A percentile compares a stretch with the other conserved stretches of the same genome.
Conservation (phyloP, 129 eudicot genomes). For the Apium graveolens region DNA sequence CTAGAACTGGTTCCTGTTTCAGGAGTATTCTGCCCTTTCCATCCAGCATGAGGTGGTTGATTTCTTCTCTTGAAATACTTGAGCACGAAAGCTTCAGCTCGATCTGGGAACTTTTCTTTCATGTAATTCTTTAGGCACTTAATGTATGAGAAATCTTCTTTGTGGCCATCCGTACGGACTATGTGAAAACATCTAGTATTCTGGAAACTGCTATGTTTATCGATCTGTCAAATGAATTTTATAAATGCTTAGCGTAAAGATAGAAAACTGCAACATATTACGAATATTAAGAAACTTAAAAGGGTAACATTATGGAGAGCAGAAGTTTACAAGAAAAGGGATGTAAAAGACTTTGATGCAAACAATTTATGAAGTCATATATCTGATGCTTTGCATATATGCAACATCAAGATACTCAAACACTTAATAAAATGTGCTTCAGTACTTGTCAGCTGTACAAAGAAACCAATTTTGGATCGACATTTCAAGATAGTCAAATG, state of each 20-base stretch:
- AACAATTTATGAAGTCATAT: no score
- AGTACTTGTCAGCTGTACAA: not conserved
- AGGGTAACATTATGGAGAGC: not conserved
- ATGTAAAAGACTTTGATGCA: not conserved
- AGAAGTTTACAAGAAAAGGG: not conserved
- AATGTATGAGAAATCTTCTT: constrained; percentile 63
- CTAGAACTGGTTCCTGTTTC: not conserved
- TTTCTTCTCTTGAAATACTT: constrained; percentile 42
- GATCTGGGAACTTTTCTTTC: constrained; percentile 53
- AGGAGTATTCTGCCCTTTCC: constrained; percentile 19
- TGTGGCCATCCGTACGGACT: constrained; percentile 56
- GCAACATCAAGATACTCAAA: not conserved
- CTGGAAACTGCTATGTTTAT: constrained; percentile 45
- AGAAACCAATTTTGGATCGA: not conserved
- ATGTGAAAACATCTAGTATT: constrained; percentile 65
- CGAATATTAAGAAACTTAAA: not conserved
- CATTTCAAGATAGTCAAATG: no score
- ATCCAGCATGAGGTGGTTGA: constrained; percentile 47
- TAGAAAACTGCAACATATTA: not conserved
- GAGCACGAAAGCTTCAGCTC: constrained; percentile 35
- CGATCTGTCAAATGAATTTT: constrained; percentile 33
- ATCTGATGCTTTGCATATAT: not conserved
- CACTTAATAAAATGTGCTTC: not conserved
- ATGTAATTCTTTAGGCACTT: constrained; percentile 62
- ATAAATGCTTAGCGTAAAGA: not conserved